Conservation (phyloP, 495 filamentous ascomycete genomes). For the Neurospora sp. region DNA sequence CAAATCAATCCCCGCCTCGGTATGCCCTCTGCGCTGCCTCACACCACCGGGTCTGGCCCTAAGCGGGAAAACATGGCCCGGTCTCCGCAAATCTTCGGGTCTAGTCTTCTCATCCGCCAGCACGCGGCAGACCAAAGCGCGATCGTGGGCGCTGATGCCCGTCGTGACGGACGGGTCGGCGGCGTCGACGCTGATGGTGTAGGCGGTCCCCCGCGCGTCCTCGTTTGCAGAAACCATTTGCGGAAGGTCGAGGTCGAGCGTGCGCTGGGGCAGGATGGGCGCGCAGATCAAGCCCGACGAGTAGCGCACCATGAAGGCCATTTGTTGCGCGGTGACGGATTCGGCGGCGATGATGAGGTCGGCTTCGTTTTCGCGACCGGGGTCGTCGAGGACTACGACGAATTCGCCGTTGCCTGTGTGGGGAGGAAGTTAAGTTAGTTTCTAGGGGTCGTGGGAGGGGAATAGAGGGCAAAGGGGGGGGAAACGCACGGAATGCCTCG, state of each 20-base stretch:
- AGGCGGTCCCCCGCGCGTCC: constrained; percentile 85
- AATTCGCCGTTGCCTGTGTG: constrained; percentile 87
- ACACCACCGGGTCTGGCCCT: constrained; percentile 74
- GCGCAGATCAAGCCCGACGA: constrained; percentile 86
- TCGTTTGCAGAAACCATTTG: constrained; percentile 73
- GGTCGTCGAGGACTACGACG: constrained; percentile 87
- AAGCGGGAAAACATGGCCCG: constrained; percentile 78
- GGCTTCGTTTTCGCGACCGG: constrained; percentile 90
- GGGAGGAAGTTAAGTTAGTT: no score
- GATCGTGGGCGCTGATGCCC: constrained; percentile 82
- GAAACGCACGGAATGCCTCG: constrained; percentile 69
- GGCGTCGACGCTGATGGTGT: constrained; percentile 81
- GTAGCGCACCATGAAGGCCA: constrained; percentile 90
- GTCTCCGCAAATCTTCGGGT: constrained; percentile 58
- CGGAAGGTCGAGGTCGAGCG: constrained; percentile 60
- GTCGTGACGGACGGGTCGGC: constrained; percentile 64
- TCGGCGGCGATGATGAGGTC: constrained; percentile 93
- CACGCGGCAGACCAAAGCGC: constrained; percentile 68
- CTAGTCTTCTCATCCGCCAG: constrained; percentile 58
- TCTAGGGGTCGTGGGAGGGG: no score
- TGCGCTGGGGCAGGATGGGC: constrained; percentile 59
- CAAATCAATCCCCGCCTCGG: constrained; percentile 84
- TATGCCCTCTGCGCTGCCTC: constrained; percentile 59
- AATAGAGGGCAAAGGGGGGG: no score
- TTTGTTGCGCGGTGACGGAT: constrained; percentile 74